These are phyloP conservation scores for Delitschia confertaspora DNA, from an alignment of 495 filamentous ascomycete species.

Conservation along the genomic window DNA sequence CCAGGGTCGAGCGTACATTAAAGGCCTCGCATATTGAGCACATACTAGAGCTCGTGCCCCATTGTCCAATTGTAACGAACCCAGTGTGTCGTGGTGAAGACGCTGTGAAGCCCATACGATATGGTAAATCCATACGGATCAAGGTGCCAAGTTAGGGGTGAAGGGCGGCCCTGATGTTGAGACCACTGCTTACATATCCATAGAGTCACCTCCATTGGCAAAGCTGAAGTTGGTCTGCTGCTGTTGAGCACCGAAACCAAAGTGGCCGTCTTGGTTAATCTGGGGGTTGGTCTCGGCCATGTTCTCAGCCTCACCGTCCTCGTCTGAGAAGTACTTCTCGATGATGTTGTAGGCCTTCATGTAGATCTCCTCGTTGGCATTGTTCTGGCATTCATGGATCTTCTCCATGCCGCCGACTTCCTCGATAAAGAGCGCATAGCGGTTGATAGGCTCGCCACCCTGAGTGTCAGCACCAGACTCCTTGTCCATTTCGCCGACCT, in stretches of 20 bases:
- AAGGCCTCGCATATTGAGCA: too few relatives aligned
- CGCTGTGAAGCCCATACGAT: too few relatives aligned
- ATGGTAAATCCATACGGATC: too few relatives aligned
- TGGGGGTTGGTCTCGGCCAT: slow-evolving; percentile 56
- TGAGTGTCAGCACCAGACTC: slow-evolving; percentile 55
- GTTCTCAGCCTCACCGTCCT: slow-evolving; percentile 78
- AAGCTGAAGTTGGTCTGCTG: slow-evolving; percentile 85
- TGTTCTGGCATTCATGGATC: slow-evolving; percentile 99
- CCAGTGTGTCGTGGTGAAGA: too few relatives aligned
- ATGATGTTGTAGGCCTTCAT: slow-evolving; percentile 99
- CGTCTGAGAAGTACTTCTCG: slow-evolving; percentile 99
- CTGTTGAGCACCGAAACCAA: slow-evolving; percentile 70
- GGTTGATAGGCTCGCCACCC: slow-evolving; percentile 72
- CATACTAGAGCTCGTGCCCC: background rate
- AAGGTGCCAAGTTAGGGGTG: background rate
- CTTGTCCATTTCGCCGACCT: slow-evolving; percentile 98
- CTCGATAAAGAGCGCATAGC: slow-evolving; percentile 96
- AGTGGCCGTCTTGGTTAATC: slow-evolving; percentile 57
- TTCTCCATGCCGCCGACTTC: slow-evolving; percentile 99
- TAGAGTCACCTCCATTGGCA: slow-evolving; percentile 82
- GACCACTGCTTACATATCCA: slow-evolving; percentile 87
- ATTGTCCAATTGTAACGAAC: too few relatives aligned
- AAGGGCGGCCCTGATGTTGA: background rate
- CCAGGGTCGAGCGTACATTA: too few relatives aligned
- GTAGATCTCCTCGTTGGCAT: slow-evolving; percentile 99